Conservation (phyloP, 805 yeast species). For the Candida jianshihensis region DNA sequence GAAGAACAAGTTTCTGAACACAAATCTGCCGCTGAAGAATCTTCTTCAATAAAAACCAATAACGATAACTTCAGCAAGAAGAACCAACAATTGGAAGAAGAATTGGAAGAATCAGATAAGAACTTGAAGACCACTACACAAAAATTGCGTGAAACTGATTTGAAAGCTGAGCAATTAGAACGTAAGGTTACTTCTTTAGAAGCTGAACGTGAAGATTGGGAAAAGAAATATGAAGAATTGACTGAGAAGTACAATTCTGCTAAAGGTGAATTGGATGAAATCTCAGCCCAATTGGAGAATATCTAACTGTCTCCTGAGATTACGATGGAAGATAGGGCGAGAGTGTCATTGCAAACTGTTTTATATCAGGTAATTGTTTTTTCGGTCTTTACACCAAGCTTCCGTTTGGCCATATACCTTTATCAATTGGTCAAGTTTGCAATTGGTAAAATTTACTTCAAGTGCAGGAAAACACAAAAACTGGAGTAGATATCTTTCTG, state of each 20-base stretch:
- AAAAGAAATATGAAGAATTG: slow-evolving; percentile 85
- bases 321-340: not conserved
- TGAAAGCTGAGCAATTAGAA: slow-evolving; percentile 93
- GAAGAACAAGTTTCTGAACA: slow-evolving; percentile 68
- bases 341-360: no score
- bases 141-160: slow-evolving; percentile 90
- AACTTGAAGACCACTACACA: slow-evolving; percentile 90
- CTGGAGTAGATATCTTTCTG: not conserved
- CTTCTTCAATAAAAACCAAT: slow-evolving; percentile 78
- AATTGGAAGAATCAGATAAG: slow-evolving; percentile 83
- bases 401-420: not conserved
- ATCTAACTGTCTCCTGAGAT: slow-evolving; percentile 15
- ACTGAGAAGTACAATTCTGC: slow-evolving; percentile 75
- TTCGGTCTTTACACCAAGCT: slow-evolving; percentile 1
- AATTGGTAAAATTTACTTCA: not conserved
- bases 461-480: not conserved
- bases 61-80: slow-evolving; percentile 90
- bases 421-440: not conserved
- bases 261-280: slow-evolving; percentile 92
- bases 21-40: slow-evolving; percentile 86
- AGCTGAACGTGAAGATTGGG: slow-evolving; percentile 86
- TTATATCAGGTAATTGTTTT: slow-evolving; percentile 5
- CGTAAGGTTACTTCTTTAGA: slow-evolving; percentile 90
- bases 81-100: slow-evolving; percentile 82
- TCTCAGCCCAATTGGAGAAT: slow-evolving; percentile 86